Conservation (phyloP, 106 monocot species). For the Agapanthus africanus region DNA sequence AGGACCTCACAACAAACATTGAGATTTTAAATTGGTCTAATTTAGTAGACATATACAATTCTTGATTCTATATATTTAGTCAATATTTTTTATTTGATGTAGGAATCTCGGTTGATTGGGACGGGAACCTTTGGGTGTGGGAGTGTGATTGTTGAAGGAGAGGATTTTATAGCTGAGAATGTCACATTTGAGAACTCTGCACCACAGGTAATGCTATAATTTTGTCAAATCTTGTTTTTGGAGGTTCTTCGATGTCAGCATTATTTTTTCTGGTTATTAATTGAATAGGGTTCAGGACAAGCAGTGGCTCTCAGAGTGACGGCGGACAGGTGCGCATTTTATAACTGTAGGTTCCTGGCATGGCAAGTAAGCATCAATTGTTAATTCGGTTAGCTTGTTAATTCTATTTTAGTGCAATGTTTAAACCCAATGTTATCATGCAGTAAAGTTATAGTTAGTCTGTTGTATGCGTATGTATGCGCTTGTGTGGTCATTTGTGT, state of each 20-base stretch:
- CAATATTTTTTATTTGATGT: too few relatives aligned
- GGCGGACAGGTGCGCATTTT: slow-evolving; percentile 89
- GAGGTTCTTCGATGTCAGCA: not conserved
- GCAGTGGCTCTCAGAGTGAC: slow-evolving; percentile 89
- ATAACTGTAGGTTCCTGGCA: slow-evolving; percentile 87
- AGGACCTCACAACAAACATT: too few relatives aligned
- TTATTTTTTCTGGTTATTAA: not conserved
- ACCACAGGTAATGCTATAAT: slow-evolving; percentile 39
- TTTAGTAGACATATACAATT: too few relatives aligned
- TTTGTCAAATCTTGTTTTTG: not conserved
- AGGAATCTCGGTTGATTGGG: slow-evolving; percentile 61
- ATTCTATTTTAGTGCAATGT: too few relatives aligned
- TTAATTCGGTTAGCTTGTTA: too few relatives aligned
- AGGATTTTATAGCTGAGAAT: slow-evolving; percentile 95
- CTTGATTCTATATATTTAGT: too few relatives aligned
- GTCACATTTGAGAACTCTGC: slow-evolving; percentile 89
- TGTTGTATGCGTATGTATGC: too few relatives aligned
- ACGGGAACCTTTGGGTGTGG: slow-evolving; percentile 94
- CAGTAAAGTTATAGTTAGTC: too few relatives aligned
- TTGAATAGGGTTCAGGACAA: slow-evolving; percentile 76
- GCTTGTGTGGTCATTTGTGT: too few relatives aligned
- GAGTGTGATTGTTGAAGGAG: slow-evolving; percentile 77
- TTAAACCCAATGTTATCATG: too few relatives aligned
- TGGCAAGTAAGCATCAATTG: slow-evolving; percentile 70
- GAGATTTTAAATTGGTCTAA: too few relatives aligned